phyloP scores from a whole-genome alignment of 805 yeast species.

The Sugiyamaella boreocaroliniensis region DNA sequence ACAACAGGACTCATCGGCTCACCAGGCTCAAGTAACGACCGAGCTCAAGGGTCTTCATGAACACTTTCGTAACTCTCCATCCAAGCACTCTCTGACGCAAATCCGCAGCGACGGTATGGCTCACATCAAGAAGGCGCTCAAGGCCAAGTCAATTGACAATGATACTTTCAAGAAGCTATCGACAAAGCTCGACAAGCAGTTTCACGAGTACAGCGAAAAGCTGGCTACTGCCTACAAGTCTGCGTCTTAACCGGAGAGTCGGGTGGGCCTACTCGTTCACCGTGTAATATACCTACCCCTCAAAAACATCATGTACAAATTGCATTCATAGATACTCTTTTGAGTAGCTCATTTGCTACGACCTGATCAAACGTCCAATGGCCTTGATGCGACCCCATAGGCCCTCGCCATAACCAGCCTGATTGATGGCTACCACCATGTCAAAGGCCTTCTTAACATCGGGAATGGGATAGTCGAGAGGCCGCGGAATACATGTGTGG shows the following conservation, averaged over 20 bases:
- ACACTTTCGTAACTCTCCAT: conserved; percentile 46
- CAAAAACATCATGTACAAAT: too few relatives aligned
- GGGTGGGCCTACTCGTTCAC: background rate
- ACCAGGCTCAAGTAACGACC: conserved; percentile 28
- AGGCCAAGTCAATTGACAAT: conserved; percentile 46
- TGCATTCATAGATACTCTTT: too few relatives aligned
- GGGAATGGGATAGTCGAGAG: conserved; percentile 85
- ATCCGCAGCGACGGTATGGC: conserved; percentile 55
- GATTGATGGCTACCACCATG: conserved; percentile 73
- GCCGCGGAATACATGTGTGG: conserved; percentile 74
- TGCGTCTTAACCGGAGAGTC: too few relatives aligned
- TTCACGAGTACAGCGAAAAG: conserved; percentile 55
- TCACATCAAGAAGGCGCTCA: conserved; percentile 44
- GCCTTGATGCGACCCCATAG: conserved; percentile 46
- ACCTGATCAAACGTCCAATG: conserved; percentile 12
- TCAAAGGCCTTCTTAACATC: conserved; percentile 81
- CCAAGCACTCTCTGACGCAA: conserved; percentile 46
- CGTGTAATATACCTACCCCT: too few relatives aligned
- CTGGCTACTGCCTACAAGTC: conserved; percentile 47
- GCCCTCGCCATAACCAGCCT: conserved; percentile 67
- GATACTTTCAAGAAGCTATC: conserved; percentile 40
- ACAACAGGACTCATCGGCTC: conserved; percentile 55
- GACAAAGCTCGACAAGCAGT: conserved; percentile 60
- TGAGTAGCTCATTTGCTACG: too few relatives aligned
- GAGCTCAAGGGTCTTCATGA: conserved; percentile 44